Base-by-base conservation (phyloP, 768 basidiomycete genomes). In the Hortiboletus campestris region DNA sequence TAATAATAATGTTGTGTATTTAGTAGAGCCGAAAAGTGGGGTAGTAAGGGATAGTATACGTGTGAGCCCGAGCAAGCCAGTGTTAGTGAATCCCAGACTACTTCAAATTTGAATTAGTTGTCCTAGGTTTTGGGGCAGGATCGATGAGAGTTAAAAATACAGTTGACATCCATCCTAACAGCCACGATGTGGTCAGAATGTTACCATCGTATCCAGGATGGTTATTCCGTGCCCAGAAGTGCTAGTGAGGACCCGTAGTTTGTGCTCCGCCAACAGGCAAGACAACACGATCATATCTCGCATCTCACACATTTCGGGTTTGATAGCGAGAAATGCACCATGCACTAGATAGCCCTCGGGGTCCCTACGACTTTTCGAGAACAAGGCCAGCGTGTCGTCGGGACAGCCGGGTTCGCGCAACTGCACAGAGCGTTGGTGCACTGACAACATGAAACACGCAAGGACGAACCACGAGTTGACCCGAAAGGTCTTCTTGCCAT, bases 271-370 rank as follows among this genome's bases (percentile, higher is more conserved):
- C 59, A 65, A 36, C 38, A 67, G 22, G 29, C 62, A 64, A 42
- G 64, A 64, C 34, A 63, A 38, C 5, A 66, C 64, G 42, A 65
- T 49, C 43, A 54, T 39, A 29, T 67, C 61, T 45, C 28, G 46
- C 46, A 58, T 38, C 32, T 56, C 51, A 12, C 7, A 32, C 36
- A 59, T 29, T 29, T 63, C 61, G 9, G 54, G 56, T 28, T 43
- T 63, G 36, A 65, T 57, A 11, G 46, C 9, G 16, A 66, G 64
- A 19, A n/a, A 34, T 7, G 61, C 29, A 16, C 53, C 35, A n/a
- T 13, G 25, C 9, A 20, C 29, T 13, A 19, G 20, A 36, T 17
- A 12, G 12, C 31, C 32, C 17, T 22, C 13, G 6, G 41, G 7
- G 9, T 36, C 32, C 17, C 13, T 8, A 22, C 20, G 11, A 13